Evolutionary conservation across 768 basidiomycete genomes (phyloP).

Genomic region (Amanita exitialis): DNA sequence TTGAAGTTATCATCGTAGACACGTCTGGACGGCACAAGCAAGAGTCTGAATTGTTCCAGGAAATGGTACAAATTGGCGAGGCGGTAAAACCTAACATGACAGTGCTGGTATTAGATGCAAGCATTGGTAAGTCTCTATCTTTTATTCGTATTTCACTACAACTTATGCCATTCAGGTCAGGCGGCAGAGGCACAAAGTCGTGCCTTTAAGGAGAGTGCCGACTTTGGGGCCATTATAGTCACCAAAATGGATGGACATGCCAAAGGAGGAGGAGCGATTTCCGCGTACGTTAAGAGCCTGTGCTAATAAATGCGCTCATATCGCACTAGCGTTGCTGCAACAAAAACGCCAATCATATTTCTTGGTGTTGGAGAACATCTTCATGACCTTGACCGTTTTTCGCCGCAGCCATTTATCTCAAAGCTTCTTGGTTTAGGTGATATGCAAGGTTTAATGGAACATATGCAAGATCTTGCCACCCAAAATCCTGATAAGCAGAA

Average conservation of each 20-base stretch:
- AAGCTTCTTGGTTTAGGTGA: constrained; percentile 95
- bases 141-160: background rate
- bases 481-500: constrained; percentile 96
- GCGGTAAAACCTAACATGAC: constrained; percentile 97
- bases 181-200: constrained; percentile 94
- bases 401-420: constrained; percentile 94
- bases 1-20: constrained; percentile 98
- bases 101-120: constrained; percentile 89
- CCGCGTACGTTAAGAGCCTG: constrained; percentile 61
- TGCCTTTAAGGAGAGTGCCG: constrained; percentile 95
- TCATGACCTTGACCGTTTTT: constrained; percentile 93
- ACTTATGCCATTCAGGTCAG: constrained; percentile 51
- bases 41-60: constrained; percentile 91
- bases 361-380: constrained; percentile 96
- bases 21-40: constrained; percentile 97
- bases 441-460: constrained; percentile 94
- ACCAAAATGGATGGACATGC: constrained; percentile 99
- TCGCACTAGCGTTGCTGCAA: constrained; percentile 79
- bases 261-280: constrained; percentile 98
- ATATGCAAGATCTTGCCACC: constrained; percentile 92
- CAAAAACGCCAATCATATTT: constrained; percentile 97
- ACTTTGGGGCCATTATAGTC: constrained; percentile 98
- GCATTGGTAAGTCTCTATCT: constrained; percentile 57
- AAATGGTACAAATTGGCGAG: constrained; percentile 94
- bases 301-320: constrained; percentile 2